Percentiles rank a stretch among this genome's conserved stretches.
These are phyloP conservation scores for Phytophthora citrophthora DNA, from an alignment of 352 stramenopile genomes.

Conservation along the genomic window DNA sequence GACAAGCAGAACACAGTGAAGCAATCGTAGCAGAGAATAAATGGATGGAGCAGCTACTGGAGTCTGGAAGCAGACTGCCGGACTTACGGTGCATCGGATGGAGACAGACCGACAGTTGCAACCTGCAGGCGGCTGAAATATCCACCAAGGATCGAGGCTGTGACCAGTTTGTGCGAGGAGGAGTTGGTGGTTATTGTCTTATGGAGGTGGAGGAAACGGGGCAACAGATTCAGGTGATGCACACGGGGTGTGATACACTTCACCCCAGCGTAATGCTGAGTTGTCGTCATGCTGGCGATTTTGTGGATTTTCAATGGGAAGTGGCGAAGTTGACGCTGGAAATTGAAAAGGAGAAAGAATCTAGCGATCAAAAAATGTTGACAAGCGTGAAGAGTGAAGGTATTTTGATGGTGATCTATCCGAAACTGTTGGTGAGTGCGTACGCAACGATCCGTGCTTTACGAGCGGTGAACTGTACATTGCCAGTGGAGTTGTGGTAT, in stretches of 20 bases:
- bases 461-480: not conserved
- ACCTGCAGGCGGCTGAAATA: not conserved
- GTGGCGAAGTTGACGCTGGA: not conserved
- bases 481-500: not conserved
- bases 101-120: not conserved
- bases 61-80: constrained; percentile 17
- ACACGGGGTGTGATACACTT: not conserved
- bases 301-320: not conserved
- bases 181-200: not conserved
- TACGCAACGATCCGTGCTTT: not conserved
- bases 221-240: not conserved
- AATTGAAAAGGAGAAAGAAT: not conserved
- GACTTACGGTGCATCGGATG: constrained; percentile 31
- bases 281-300: not conserved
- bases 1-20: constrained; percentile 1
- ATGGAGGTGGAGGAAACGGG: not conserved
- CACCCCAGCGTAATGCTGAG: not conserved
- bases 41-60: constrained; percentile 19
- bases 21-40: not conserved
- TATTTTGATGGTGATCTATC: constrained; percentile 2
- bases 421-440: not conserved
- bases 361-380: not conserved
- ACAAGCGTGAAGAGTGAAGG: not conserved
- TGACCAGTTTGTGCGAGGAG: not conserved
- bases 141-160: not conserved